Base-by-base conservation (phyloP, 768 basidiomycete genomes). In the Termitomyces sp. region DNA sequence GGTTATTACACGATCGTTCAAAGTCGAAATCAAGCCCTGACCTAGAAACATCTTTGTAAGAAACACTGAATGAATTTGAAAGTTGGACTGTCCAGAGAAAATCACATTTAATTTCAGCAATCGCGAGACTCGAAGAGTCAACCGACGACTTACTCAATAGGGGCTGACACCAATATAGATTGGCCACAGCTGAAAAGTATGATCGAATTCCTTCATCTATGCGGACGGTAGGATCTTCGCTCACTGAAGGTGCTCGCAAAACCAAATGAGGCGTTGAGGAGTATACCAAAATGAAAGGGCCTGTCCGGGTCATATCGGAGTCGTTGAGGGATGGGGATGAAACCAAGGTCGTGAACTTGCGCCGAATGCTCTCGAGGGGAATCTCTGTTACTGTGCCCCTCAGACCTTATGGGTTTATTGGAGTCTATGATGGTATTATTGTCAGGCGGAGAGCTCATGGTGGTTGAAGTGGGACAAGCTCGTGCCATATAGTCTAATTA, bases 91-190 rank as follows among this genome's bases (percentile, higher is more conserved):
- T 33, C 58, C 37, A n/a, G n/a, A n/a, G n/a, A n/a, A n/a, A n/a
- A n/a, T n/a, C n/a, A n/a, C n/a, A n/a, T n/a, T n/a, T 12, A 7
- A 14, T 43, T 39, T 8, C 5, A 47, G 30, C 18, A 26, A 27
- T n/a, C 64, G 18, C 26, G n/a, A n/a, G n/a, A n/a, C 9, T 22
- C 16, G 34, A 36, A 27, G 22, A 30, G 26, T 20, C 22, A 27
- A 26, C 20, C 22, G 30, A 56, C 14, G n/a, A 46, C 79, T 63
- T 67, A 84, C 89, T 87, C 10, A 92, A 71, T 62, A 92, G 68
- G 0, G 91, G 91, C 72, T 90, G 88, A 61, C 85, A 88, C 62
- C 92, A 93, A 66, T 92, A 93, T 48, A 93, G 66, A 64, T 93
- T 93, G n/a, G 83, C 79, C 14, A 85, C 84, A 43, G 74, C 86